A percentile compares a stretch with the other conserved stretches of the same genome.
These are phyloP conservation scores for Penicillium sp. DNA, from an alignment of 2,329 filamentous ascomycete genomes.

Conservation along the genomic window DNA sequence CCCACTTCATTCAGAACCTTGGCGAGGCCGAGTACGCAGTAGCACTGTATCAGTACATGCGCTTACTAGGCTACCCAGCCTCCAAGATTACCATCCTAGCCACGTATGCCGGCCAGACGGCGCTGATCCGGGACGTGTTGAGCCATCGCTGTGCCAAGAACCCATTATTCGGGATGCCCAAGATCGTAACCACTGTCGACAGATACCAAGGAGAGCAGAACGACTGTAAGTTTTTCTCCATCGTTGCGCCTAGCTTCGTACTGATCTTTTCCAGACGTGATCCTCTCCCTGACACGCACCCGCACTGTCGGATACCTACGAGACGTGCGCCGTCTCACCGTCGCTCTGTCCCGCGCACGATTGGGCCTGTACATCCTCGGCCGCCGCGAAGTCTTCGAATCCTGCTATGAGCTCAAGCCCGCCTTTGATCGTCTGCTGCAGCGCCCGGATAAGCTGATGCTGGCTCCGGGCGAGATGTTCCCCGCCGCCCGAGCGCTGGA, in stretches of 20 bases:
- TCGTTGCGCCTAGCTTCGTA: neutral
- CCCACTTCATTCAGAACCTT: conserved; percentile 93
- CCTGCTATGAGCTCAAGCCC: conserved; percentile 78
- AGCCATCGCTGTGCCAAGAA: conserved; percentile 76
- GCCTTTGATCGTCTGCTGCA: conserved; percentile 75
- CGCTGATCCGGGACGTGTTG: conserved; percentile 82
- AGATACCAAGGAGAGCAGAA: conserved; percentile 99
- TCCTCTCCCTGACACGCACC: conserved; percentile 86
- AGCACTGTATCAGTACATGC: conserved; percentile 95
- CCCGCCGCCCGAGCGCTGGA: conserved; percentile 56
- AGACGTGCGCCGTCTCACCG: conserved; percentile 87
- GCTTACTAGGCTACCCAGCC: conserved; percentile 84
- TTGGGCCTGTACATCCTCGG: conserved; percentile 90
- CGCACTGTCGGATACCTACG: conserved; percentile 85
- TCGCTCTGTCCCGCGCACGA: conserved; percentile 86
- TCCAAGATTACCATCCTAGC: conserved; percentile 79
- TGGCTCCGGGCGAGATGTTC: conserved; percentile 83
- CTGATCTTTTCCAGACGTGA: conserved; percentile 62
- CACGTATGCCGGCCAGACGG: conserved; percentile 87
- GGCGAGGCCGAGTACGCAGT: conserved; percentile 97
- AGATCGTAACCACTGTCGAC: conserved; percentile 88
- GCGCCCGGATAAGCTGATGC: conserved; percentile 72
- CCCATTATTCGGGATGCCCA: conserved; percentile 79
- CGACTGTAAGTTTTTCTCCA: conserved; percentile 63
- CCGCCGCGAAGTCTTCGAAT: conserved; percentile 79